phyloP scores from a whole-genome alignment of 164 flowering plant species.

The Echeveria elegans region DNA sequence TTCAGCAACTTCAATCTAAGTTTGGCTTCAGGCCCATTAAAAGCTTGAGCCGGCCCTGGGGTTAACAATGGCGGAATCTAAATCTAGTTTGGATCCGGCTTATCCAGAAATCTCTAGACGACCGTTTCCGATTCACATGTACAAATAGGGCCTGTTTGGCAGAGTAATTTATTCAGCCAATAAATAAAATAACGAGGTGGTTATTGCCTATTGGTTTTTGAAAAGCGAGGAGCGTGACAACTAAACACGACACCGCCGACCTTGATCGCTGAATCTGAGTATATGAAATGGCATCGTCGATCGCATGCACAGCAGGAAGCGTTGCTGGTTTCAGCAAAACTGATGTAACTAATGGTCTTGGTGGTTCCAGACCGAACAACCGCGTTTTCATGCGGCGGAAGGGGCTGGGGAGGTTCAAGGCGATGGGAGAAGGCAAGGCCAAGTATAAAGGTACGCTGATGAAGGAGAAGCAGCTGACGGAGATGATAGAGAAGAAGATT shows the following conservation, averaged over 20 bases:
- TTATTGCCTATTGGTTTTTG: too few species aligned
- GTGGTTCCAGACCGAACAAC: too few species aligned
- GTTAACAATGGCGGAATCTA: too few species aligned
- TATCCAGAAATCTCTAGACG: not conserved
- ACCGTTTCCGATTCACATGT: not conserved
- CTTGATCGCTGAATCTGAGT: not conserved
- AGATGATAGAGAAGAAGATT: constrained; percentile 77
- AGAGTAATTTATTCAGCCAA: not conserved
- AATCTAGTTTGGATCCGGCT: too few species aligned
- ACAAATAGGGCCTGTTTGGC: not conserved
- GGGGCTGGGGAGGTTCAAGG: constrained; percentile 11
- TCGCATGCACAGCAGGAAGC: not conserved
- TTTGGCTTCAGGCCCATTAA: too few species aligned
- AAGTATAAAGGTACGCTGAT: constrained; percentile 64
- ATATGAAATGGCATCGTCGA: not conserved
- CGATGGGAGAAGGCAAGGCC: constrained; percentile 28
- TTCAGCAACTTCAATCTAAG: too few species aligned
- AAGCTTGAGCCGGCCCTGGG: too few species aligned
- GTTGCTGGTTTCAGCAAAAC: not conserved
- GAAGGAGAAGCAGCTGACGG: constrained; percentile 58
- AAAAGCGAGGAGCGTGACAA: too few species aligned
- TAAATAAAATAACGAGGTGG: too few species aligned
- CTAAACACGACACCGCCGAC: not conserved
- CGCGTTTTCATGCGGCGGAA: too few species aligned
- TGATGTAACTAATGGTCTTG: not conserved